Conservation (phyloP, 2,329 filamentous ascomycete genomes). For the Incumbomyces lentus region DNA sequence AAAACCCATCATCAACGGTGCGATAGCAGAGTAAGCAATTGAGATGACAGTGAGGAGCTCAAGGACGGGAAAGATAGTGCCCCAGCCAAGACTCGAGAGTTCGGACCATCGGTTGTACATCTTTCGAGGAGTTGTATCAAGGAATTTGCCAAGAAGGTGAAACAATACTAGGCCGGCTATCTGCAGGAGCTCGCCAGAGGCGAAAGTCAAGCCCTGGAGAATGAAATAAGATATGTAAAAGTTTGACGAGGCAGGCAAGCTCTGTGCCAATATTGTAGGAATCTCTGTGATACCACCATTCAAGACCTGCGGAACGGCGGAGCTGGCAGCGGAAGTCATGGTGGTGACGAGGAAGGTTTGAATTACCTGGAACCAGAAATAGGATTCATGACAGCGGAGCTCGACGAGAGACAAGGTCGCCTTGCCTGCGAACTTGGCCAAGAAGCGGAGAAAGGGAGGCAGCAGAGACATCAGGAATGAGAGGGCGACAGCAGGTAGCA, state of each 20-base stretch:
- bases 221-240: conserved; percentile 96
- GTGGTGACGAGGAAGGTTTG: conserved; percentile 89
- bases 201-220: conserved; percentile 75
- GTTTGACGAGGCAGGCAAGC: conserved; percentile 76
- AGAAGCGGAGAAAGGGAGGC: conserved; percentile 68
- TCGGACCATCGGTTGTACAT: conserved; percentile 69
- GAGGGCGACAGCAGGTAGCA: conserved; percentile 69
- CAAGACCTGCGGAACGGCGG: conserved; percentile 54
- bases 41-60: conserved; percentile 42
- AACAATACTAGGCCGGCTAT: conserved; percentile 63
- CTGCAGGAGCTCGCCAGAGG: conserved; percentile 64
- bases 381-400: conserved; percentile 79
- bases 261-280: conserved; percentile 56
- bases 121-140: conserved; percentile 68
- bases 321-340: conserved; percentile 66
- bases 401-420: conserved; percentile 73
- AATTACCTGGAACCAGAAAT: conserved; percentile 65
- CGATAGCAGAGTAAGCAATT: conserved; percentile 77
- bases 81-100: conserved; percentile 68
- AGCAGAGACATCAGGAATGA: conserved; percentile 79
- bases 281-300: conserved; percentile 48
- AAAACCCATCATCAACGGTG: conserved; percentile 74
- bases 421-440: conserved; percentile 69
- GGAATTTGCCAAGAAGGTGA: conserved; percentile 60
- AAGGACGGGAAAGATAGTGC: conserved; percentile 69